Percentiles rank a stretch among this genome's conserved stretches.
These are phyloP conservation scores for Paraurostyla sp. DNA, from an alignment of 73 alveolate species.

Conservation along the genomic window DNA sequence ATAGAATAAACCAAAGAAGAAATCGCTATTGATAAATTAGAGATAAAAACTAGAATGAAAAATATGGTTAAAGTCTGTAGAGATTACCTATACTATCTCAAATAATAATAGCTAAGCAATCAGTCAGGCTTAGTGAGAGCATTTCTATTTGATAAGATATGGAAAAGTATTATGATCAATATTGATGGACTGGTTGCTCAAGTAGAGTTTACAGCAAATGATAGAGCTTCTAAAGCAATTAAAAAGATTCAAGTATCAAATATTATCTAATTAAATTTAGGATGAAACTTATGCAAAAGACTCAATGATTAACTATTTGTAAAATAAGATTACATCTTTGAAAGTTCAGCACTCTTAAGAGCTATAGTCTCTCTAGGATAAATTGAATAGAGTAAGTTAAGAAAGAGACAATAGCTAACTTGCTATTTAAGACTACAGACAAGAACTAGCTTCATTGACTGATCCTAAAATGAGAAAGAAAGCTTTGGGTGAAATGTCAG, in stretches of 20 bases:
- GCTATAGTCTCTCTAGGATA: not conserved
- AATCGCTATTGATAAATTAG: not conserved
- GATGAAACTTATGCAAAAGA: not conserved
- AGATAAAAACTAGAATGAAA: not conserved
- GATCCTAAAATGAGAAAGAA: not conserved
- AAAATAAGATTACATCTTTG: not conserved
- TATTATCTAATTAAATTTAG: not conserved
- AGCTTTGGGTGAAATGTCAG: conserved; percentile 13
- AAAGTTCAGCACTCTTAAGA: not conserved
- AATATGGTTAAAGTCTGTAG: not conserved
- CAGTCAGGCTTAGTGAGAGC: not conserved
- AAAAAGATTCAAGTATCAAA: not conserved
- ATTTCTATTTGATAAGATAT: conserved; percentile 4
- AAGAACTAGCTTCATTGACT: not conserved
- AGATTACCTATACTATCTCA: not conserved
- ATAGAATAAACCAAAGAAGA: not conserved
- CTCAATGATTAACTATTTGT: not conserved
- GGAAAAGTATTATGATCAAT: not conserved
- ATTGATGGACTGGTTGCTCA: not conserved
- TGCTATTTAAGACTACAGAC: conserved; percentile 20
- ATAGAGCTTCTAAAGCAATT: not conserved
- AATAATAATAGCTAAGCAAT: not conserved
- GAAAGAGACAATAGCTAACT: conserved; percentile 13
- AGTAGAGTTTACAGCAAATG: not conserved
- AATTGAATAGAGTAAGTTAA: not conserved